These are phyloP conservation scores for Carex cristatella DNA, from an alignment of 176 grass and related monocot species.

Conservation along the genomic window DNA sequence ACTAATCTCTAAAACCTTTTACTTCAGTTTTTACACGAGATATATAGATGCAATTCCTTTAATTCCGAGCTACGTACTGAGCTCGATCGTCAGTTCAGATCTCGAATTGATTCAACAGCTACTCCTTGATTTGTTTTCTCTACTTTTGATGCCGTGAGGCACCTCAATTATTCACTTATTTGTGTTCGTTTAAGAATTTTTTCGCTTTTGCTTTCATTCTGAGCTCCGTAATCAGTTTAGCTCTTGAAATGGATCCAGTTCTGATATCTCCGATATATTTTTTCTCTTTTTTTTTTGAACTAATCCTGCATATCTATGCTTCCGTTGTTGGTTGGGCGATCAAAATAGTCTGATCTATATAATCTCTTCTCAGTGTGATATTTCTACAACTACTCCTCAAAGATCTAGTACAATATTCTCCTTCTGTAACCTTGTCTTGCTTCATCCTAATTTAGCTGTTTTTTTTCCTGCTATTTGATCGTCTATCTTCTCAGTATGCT, in stretches of 20 bases:
- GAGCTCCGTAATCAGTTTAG: not conserved
- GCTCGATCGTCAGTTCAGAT: not conserved
- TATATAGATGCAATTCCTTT: not conserved
- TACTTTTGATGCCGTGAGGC: not conserved
- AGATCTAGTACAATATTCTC: not conserved
- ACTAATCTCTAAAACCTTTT: not conserved
- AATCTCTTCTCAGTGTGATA: constrained; percentile 3
- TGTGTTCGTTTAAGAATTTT: not conserved
- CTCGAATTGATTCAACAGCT: not conserved
- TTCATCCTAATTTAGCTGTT: not conserved
- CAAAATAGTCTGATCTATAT: not conserved
- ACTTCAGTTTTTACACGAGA: not conserved
- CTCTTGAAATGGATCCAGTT: not conserved
- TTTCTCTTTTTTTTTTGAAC: constrained; percentile 26
- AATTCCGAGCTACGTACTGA: not conserved
- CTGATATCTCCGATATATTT: not conserved
- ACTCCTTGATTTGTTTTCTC: not conserved
- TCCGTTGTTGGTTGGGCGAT: not conserved
- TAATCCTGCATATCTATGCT: not conserved
- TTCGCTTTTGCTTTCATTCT: not conserved
- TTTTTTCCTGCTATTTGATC: not conserved
- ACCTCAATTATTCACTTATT: not conserved
- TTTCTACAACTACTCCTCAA: not conserved
- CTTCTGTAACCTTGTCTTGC: not conserved
- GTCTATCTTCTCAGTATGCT: not conserved